A percentile compares a stretch with the other conserved stretches of the same genome.
Evolutionary conservation across 2,329 filamentous ascomycete genomes (phyloP).

Genomic region (Alternaria sp.): DNA sequence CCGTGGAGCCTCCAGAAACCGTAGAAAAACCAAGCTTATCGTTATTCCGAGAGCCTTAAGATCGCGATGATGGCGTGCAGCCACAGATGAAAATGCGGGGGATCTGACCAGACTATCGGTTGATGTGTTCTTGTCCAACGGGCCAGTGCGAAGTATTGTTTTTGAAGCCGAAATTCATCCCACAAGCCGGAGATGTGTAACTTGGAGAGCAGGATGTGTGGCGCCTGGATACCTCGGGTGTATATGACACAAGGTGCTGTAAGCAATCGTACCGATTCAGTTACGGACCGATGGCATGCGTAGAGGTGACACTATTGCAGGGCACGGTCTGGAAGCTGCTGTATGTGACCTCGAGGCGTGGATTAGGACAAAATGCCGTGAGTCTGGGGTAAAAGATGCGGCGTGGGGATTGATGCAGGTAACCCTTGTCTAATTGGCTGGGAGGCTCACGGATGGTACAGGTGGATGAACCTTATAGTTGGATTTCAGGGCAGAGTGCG

Average conservation of each 20-base stretch:
- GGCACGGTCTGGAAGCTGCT: conserved; percentile 20
- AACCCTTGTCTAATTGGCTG: conserved; percentile 36
- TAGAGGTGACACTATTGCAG: conserved; percentile 25
- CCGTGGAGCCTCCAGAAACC: conserved; percentile 24
- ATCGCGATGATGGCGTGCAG: conserved; percentile 31
- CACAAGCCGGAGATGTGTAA: conserved; percentile 19
- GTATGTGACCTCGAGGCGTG: conserved; percentile 19
- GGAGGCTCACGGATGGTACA: conserved; percentile 21
- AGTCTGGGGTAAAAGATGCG: conserved; percentile 40
- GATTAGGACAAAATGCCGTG: conserved; percentile 16
- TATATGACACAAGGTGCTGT: conserved; percentile 14
- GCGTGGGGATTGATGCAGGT: conserved; percentile 34
- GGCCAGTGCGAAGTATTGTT: conserved; percentile 52
- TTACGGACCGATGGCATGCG: conserved; percentile 19
- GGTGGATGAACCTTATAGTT: conserved; percentile 30
- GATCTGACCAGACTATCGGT: conserved; percentile 37
- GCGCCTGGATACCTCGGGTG: conserved; percentile 4
- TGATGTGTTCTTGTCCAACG: conserved; percentile 55
- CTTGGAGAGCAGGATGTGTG: not conserved
- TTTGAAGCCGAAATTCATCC: conserved; percentile 52
- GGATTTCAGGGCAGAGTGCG: conserved; percentile 29
- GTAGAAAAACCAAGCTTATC: conserved; percentile 38
- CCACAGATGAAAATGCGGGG: conserved; percentile 27
- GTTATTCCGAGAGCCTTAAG: conserved; percentile 18
- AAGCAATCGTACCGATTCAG: conserved; percentile 16